Base-by-base conservation (phyloP, 2,329 filamentous ascomycete genomes). In the Clonostachys chloroleuca region DNA sequence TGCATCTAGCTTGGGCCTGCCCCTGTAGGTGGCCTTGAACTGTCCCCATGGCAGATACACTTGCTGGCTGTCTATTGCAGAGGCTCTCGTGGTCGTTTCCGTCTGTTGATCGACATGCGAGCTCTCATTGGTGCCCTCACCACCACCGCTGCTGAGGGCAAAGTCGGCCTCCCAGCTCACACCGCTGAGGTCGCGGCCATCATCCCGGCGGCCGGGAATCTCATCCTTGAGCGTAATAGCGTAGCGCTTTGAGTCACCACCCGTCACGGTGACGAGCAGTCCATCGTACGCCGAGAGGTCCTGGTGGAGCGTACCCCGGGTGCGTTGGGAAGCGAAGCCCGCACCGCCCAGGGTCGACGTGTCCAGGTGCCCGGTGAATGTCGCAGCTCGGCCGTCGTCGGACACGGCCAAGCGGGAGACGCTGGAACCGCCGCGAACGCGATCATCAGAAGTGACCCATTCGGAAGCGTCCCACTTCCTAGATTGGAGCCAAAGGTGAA, bases 301-400 rank as follows among this genome's bases (percentile, higher is more conserved):
- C 77, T 86, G 87, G 20, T 67, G 66, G 13, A 74, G 65, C 37
- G 76, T 67, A 8, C 82, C 79, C 37, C 73, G 75, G 5, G 85
- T 90, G 42, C 85, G 79, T 61, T 92, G 89, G 5, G 84, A 89
- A 10, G 89, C 89, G 60, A 95, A 94, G 6, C 89, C 89, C 1
- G 89, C 89, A 33, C 87, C 88, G 24, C 88, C 88, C 0, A 94
- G 80, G 0, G 87, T 82, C 46, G 75, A 77, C 52, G 85, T 89
- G 65, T 94, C 88, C 17, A 94, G 75, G 20, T 73, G 72, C 3
- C 89, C 89, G 52, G 80, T 68, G 67, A 92, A 91, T 66, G 75
- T 47, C 64, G 84, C 81, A 12, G 20, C 14, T 18, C 18, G 13
- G 36, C 35, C 24, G 18, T 40, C 35, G 16, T n/a, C 7, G 16